Base-by-base conservation (phyloP, 2,329 filamentous ascomycete species). In the Fusarium haematococcum region DNA sequence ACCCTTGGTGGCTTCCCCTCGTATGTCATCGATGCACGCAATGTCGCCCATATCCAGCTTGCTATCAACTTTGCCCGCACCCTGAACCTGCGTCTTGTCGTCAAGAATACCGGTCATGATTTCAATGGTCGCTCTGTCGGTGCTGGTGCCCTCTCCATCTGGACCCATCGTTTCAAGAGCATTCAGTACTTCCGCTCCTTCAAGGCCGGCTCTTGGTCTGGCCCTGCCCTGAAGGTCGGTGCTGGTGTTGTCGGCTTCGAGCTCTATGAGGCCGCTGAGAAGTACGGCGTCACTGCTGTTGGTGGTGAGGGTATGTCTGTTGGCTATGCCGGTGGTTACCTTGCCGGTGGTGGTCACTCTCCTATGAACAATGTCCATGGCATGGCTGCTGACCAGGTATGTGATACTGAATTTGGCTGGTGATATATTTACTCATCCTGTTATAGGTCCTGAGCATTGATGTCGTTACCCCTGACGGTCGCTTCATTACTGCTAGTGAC, bases 91-190 rank as follows among this genome's bases (percentile, higher is more conserved):
- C 85, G 86, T 6, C 77, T 88, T 20, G 83, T 87, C 9, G 80
- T 88, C 63, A 88, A 79, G 65, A 81, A 88, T 79, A 88, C 86
- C 0, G 86, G 86, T 43, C 87, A 88, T 71, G 85, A 87, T 68
- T 87, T 86, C 76, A 80, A 82, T 5, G 91, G 90, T 33, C 89
- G 87, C 2, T 76, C 73, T 13, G 88, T 88, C 0, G 91, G 90
- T 20, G 87, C 87, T 25, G 91, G 91, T 2, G 84, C 88, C 0
- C 79, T 91, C 5, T 84, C 86, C 6, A 82, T 91, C 61, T 91
- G 90, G 85, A 91, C 86, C 11, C 89, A 91, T 66, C 80, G 85
- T 69, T 84, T 91, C 65, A 87, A 89, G 76, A 81, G 84, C 27
- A 78, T 80, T 45, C 54, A 80, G 61, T 68, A 75, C 56, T 78